Conservation (phyloP, 148 eudicot species). For the Vaccinium myrtillus region DNA sequence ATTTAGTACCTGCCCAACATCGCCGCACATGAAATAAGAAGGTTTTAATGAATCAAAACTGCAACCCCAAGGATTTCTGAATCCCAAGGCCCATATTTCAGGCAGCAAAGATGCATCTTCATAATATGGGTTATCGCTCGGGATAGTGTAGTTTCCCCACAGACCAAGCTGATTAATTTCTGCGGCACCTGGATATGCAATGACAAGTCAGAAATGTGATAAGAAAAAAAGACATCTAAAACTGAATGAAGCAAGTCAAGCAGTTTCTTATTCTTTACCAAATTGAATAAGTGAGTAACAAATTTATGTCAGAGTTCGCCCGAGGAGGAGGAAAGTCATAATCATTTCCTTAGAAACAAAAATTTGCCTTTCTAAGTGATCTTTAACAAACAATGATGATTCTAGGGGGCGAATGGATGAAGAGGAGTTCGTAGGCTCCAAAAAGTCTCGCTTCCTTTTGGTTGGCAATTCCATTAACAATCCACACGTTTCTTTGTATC, state of each 20-base stretch:
- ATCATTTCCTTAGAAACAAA: background rate
- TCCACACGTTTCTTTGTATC: no score
- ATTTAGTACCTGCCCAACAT: slow-evolving; percentile 68
- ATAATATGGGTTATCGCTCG: slow-evolving; percentile 68
- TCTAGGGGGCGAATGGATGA: no score
- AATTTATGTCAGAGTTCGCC: background rate
- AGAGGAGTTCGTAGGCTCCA: no score
- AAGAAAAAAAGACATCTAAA: background rate
- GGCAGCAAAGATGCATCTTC: slow-evolving; percentile 53
- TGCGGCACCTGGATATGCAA: slow-evolving; percentile 44
- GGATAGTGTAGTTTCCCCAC: slow-evolving; percentile 91
- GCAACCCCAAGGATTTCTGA: slow-evolving; percentile 94
- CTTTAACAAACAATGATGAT: background rate
- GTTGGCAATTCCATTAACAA: no score
- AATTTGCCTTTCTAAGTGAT: background rate
- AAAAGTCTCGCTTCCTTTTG: no score
- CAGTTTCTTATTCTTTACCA: background rate
- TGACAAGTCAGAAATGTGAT: background rate
- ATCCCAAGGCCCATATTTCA: slow-evolving; percentile 88
- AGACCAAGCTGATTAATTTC: slow-evolving; percentile 47
- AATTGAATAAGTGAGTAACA: background rate
- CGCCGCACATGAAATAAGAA: slow-evolving; percentile 80
- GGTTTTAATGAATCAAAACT: slow-evolving; percentile 84
- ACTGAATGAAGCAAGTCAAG: background rate
- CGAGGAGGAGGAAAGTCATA: background rate